Conservation (phyloP, 1,284 basidiomycete genomes). For the Ganoderma lingzhi region DNA sequence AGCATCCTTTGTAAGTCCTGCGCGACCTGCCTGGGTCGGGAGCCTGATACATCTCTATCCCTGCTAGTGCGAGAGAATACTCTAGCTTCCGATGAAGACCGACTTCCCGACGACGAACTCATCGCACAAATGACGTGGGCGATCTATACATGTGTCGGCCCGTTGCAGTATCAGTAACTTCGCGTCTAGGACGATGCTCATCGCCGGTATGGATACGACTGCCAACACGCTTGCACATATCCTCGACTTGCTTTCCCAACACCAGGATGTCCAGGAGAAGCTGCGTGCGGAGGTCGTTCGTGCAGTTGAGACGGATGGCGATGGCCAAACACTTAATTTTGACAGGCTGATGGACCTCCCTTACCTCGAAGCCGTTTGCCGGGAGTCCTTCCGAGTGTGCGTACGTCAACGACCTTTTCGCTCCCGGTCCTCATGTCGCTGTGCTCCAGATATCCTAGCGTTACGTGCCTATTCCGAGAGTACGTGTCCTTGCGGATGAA, state of each 20-base stretch:
- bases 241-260: slow-evolving; percentile 32
- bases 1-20: slow-evolving; percentile 30
- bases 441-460: not conserved
- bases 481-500: not conserved
- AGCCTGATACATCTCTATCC: not conserved
- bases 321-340: slow-evolving; percentile 33
- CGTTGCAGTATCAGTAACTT: not conserved
- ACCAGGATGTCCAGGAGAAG: slow-evolving; percentile 19
- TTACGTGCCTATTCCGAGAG: slow-evolving; percentile 7
- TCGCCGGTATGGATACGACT: slow-evolving; percentile 40
- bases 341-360: slow-evolving; percentile 40
- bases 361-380: slow-evolving; percentile 42
- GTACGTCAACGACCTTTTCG: not conserved
- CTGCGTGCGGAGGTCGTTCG: slow-evolving; percentile 36
- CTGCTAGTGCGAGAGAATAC: slow-evolving; percentile 37
- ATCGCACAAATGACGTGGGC: slow-evolving; percentile 38
- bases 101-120: slow-evolving; percentile 30
- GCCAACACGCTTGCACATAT: slow-evolving; percentile 38
- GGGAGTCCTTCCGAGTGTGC: slow-evolving; percentile 40
- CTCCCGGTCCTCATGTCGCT: not conserved
- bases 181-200: slow-evolving; percentile 30
- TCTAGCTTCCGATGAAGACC: slow-evolving; percentile 29
- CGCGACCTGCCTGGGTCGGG: too few relatives aligned
- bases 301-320: slow-evolving; percentile 23
- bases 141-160: not conserved